Percentiles rank a stretch among this genome's conserved stretches.
Evolutionary conservation across 768 basidiomycete genomes (phyloP).

Genomic region (Boletus sp.): DNA sequence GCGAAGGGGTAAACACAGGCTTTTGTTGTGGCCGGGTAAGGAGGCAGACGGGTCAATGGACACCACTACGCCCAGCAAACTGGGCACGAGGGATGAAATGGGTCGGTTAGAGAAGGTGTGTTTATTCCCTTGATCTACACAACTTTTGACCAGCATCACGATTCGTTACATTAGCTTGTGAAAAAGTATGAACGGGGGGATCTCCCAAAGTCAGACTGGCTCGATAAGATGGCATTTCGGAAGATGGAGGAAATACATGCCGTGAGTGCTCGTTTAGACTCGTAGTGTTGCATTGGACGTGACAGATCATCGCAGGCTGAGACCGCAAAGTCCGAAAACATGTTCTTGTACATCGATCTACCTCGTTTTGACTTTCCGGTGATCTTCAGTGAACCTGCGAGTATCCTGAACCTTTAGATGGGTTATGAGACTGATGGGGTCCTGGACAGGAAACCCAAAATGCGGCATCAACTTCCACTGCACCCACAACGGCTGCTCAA

Average conservation of each 20-base stretch:
- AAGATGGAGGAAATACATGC: slow-evolving; percentile 95
- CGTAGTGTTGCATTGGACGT: not conserved
- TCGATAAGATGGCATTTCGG: slow-evolving; percentile 89
- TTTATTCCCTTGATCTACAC: not conserved
- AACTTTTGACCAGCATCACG: not conserved
- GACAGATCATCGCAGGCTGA: slow-evolving; percentile 60
- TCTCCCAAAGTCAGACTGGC: slow-evolving; percentile 91
- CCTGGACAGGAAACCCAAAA: slow-evolving; percentile 39
- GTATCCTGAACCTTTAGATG: slow-evolving; percentile 22
- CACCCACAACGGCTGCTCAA: slow-evolving; percentile 42
- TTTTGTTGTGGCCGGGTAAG: slow-evolving; percentile 77
- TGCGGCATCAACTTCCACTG: slow-evolving; percentile 40
- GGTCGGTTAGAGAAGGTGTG: slow-evolving; percentile 87
- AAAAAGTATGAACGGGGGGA: slow-evolving; percentile 97
- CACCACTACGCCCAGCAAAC: slow-evolving; percentile 84
- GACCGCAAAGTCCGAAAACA: slow-evolving; percentile 85
- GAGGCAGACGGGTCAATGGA: slow-evolving; percentile 87
- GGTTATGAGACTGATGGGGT: not conserved
- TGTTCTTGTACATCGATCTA: slow-evolving; percentile 95
- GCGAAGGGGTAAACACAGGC: slow-evolving; percentile 86
- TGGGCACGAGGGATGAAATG: slow-evolving; percentile 85
- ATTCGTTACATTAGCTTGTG: slow-evolving; percentile 54
- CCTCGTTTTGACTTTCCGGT: slow-evolving; percentile 98
- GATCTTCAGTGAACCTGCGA: slow-evolving; percentile 86
- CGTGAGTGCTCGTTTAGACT: slow-evolving; percentile 41